Base-by-base conservation (phyloP, 2,329 filamentous ascomycete genomes). In the Neoascochyta sp. region DNA sequence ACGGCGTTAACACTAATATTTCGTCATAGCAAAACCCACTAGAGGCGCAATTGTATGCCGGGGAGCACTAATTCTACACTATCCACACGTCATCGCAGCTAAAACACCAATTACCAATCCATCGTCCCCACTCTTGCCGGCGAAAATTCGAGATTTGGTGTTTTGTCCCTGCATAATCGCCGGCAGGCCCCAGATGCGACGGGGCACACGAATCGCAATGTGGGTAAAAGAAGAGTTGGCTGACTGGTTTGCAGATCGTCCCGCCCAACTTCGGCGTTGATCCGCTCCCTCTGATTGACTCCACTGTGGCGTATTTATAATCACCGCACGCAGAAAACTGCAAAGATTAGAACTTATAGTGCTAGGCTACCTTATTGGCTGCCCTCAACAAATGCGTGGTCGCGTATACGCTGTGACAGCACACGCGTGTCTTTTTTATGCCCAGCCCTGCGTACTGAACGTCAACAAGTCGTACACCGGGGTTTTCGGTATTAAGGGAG, bases 31-130 rank as follows among this genome's bases (percentile, higher is more conserved):
- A n/a, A n/a, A n/a, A n/a, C n/a, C n/a, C n/a, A n/a, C n/a, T n/a
- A n/a, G n/a, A n/a, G n/a, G n/a, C n/a, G n/a, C n/a, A n/a, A n/a
- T n/a, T n/a, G n/a, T n/a, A n/a, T n/a, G n/a, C n/a, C n/a, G n/a
- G n/a, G n/a, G n/a, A n/a, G n/a, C n/a, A n/a, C n/a, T n/a, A n/a
- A n/a, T n/a, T n/a, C n/a, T n/a, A n/a, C n/a, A n/a, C n/a, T n/a
- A n/a, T n/a, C n/a, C n/a, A n/a, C n/a, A n/a, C n/a, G n/a, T n/a
- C n/a, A n/a, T n/a, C n/a, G n/a, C n/a, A n/a, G n/a, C n/a, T n/a
- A n/a, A n/a, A 27, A 20, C n/a, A 9, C n/a, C 9, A 12, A 37
- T 37, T 37, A 37, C 34, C 34, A 37, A 37, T 37, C n/a, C 34
- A 17, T 9, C 22, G 19, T 13, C 26, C 29, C 34, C 22, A 16